A percentile compares a stretch with the other conserved stretches of the same genome.
phyloP scores from a whole-genome alignment of 2,329 filamentous ascomycete genomes.

The Drechslera avenae region DNA sequence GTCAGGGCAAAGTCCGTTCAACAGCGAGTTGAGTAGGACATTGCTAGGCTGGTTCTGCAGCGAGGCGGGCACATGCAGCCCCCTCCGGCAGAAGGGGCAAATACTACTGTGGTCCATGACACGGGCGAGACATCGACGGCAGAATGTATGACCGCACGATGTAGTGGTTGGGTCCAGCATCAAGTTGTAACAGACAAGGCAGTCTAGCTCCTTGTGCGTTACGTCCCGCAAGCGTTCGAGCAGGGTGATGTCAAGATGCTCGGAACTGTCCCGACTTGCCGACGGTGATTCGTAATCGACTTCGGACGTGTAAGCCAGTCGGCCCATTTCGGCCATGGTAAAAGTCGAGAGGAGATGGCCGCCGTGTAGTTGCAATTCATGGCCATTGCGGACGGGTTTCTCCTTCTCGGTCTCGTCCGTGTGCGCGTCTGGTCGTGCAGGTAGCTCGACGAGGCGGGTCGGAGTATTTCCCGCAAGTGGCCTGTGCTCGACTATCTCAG shows the following conservation, averaged over 20 bases:
- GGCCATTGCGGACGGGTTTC: constrained; percentile 15
- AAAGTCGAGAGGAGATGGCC: constrained; percentile 71
- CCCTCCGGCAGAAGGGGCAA: constrained; percentile 80
- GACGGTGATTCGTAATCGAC: constrained; percentile 55
- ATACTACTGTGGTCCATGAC: constrained; percentile 76
- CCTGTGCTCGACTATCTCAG: constrained; percentile 55
- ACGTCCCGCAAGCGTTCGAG: constrained; percentile 65
- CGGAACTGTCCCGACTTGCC: constrained; percentile 45
- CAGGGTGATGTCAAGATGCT: constrained; percentile 55
- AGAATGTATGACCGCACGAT: constrained; percentile 87
- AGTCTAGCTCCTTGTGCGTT: constrained; percentile 76
- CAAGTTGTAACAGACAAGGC: constrained; percentile 83
- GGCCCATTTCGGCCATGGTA: constrained; percentile 65
- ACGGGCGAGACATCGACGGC: constrained; percentile 75
- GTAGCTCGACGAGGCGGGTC: constrained; percentile 51
- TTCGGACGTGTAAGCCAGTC: constrained; percentile 62
- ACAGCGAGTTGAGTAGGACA: constrained; percentile 64
- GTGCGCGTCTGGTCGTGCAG: constrained; percentile 41
- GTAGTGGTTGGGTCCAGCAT: constrained; percentile 85
- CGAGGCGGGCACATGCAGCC: constrained; percentile 60
- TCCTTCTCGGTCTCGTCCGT: constrained; percentile 49
- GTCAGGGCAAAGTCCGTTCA: constrained; percentile 70
- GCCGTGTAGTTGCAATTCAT: constrained; percentile 57
- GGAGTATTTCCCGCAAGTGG: constrained; percentile 41
- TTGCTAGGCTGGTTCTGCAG: constrained; percentile 63